Evolutionary conservation across 371 early-diverging fungal genomes (phyloP), one percentile per base, ranked within the genome.

Genomic region (Batrachochytrium dendrobatidis): DNA sequence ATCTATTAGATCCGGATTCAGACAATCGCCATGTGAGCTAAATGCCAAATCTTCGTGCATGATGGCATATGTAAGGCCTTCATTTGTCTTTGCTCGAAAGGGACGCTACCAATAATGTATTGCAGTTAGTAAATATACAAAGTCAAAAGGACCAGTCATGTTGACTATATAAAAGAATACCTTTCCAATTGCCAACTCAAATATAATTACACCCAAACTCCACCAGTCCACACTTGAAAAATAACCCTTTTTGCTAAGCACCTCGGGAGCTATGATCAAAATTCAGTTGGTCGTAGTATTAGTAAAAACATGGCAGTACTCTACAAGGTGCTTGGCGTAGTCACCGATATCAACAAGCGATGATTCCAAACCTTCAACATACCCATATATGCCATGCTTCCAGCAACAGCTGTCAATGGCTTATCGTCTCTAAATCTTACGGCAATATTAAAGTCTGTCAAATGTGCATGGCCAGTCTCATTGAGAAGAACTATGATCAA

Each of bases 101-200:
- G 91, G 91, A 26, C 89, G 82, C 86, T 72, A 34, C 15, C 15
- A 43, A 17, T 10, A 10, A 53, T 10, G 15, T 32, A 44, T 31
- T 20, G 15, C 24, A n/a, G n/a, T n/a, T n/a, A n/a, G n/a, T n/a
- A n/a, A 39, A 15, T 15, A 39, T 39, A 39, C 39, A 39, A 15
- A 39, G 39, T 39, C 39, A 39, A 20, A 15, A n/a, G n/a, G n/a
- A n/a, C n/a, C n/a, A n/a, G n/a, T n/a, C n/a, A n/a, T n/a, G n/a
- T n/a, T n/a, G n/a, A n/a, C n/a, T 34, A 45, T 1, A 55, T 18
- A n/a, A 12, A 8, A 34, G 45, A 3, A 61, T 25, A 67, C 63
- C 67, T 82, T 87, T 28, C 92, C 92, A 53, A 88, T 75, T 34
- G 93, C 70, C 88, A 96, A 88, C 83, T 94, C 92, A 68, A 85